Evolutionary conservation across 148 eudicot genomes (phyloP).

Genomic region (Tetragonia tetragonoides): DNA sequence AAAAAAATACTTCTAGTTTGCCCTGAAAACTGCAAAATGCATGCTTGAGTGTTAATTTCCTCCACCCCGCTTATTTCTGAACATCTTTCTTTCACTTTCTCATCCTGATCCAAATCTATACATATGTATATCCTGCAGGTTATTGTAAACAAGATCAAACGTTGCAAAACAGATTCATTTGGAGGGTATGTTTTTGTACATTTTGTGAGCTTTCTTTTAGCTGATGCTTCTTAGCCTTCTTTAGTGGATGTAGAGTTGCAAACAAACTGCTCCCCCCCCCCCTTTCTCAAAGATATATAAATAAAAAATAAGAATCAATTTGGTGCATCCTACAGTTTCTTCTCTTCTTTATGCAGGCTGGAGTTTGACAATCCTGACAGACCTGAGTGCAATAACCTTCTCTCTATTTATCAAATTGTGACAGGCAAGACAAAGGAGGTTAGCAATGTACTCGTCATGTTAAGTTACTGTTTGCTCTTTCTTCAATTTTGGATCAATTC

Average conservation of each 20-base stretch:
- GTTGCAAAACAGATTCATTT: slow-evolving; percentile 95
- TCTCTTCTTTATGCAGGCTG: slow-evolving; percentile 41
- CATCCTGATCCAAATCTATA: slow-evolving; percentile 13
- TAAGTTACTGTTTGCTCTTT: not conserved
- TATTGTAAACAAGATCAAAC: slow-evolving; percentile 87
- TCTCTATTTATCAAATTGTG: slow-evolving; percentile 81
- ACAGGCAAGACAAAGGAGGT: slow-evolving; percentile 91
- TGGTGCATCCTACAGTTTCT: not conserved
- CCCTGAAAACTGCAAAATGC: not conserved
- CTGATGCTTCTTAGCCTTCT: not conserved
- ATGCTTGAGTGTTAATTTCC: not conserved
- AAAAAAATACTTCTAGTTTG: not conserved
- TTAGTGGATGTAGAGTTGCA: not conserved
- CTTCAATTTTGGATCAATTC: too few relatives aligned
- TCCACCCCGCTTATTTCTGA: not conserved
- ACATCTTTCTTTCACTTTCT: not conserved
- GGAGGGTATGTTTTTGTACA: slow-evolving; percentile 50
- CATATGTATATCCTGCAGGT: slow-evolving; percentile 45
- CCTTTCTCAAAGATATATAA: not conserved
- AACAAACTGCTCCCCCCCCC: not conserved
- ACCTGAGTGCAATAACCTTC: slow-evolving; percentile 96
- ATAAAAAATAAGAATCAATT: not conserved
- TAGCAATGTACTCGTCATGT: not conserved
- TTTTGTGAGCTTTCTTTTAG: not conserved
- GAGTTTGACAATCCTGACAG: slow-evolving; percentile 83